phyloP scores from a whole-genome alignment of 148 eudicot genomes.

The Fallopia convolvulus region DNA sequence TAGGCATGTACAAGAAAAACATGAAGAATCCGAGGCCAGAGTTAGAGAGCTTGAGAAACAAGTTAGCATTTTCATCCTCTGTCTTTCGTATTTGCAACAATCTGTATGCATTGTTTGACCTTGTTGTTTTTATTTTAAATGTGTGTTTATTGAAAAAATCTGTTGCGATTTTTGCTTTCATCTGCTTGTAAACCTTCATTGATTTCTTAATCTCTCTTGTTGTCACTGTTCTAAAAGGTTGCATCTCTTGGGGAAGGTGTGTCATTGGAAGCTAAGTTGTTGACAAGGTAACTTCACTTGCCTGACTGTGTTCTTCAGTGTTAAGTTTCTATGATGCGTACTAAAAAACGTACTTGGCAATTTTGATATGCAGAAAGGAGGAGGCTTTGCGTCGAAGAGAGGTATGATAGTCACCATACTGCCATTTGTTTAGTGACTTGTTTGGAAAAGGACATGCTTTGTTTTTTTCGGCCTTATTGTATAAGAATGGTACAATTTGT shows the following conservation, averaged over 20 bases:
- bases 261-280: constrained; percentile 87
- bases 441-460: background rate
- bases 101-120: background rate
- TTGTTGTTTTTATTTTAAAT: background rate
- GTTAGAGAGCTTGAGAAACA: constrained; percentile 69
- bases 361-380: constrained; percentile 73
- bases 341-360: background rate
- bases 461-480: background rate
- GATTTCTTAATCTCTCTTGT: too few relatives aligned
- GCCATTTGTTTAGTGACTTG: background rate
- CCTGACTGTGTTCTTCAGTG: background rate
- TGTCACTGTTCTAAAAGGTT: constrained; percentile 48
- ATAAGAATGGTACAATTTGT: background rate
- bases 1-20: too few relatives aligned
- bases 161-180: background rate
- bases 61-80: constrained; percentile 30
- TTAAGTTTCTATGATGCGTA: background rate
- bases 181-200: background rate
- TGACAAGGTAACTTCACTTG: constrained; percentile 59
- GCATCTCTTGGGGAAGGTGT: constrained; percentile 96
- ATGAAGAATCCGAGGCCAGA: too few relatives aligned
- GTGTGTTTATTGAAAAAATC: background rate
- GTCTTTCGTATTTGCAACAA: background rate
- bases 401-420: constrained; percentile 33
- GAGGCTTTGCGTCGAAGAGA: constrained; percentile 94